Conservation (phyloP, 768 basidiomycete species). For the Tephrocybe sp. region DNA sequence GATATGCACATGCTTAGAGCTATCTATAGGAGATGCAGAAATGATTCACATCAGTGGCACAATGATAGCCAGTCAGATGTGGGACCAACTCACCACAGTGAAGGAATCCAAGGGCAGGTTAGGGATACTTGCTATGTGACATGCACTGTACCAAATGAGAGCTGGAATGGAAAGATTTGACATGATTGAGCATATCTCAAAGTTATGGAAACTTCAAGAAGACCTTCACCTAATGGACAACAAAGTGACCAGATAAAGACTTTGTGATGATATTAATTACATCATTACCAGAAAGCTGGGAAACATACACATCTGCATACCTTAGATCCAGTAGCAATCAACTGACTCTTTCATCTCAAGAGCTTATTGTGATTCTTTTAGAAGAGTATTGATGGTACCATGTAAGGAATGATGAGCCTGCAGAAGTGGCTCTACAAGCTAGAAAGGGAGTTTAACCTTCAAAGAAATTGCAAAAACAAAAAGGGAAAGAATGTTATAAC, state of each 20-base stretch:
- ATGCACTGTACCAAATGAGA: conserved; percentile 19
- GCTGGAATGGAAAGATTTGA: conserved; percentile 26
- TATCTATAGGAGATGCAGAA: too few species aligned
- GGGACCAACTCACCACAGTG: too few species aligned
- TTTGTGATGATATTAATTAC: conserved; percentile 30
- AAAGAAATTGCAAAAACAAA: neutral
- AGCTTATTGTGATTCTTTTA: conserved; percentile 20
- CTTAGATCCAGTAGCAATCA: conserved; percentile 19
- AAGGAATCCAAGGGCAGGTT: too few species aligned
- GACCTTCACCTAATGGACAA: conserved; percentile 25
- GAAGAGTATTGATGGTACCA: neutral
- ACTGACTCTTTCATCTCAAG: conserved; percentile 12
- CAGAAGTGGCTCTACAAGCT: neutral
- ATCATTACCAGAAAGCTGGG: conserved; percentile 28
- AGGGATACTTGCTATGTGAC: conserved; percentile 15
- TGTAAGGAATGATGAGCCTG: neutral
- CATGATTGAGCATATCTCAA: conserved; percentile 25
- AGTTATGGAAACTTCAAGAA: conserved; percentile 23
- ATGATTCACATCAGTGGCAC: too few species aligned
- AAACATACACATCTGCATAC: conserved; percentile 24
- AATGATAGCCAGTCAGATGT: too few species aligned
- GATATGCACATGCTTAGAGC: neutral
- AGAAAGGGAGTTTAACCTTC: neutral
- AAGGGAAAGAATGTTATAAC: conserved; percentile 25
- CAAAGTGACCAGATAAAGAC: conserved; percentile 25